Base-by-base conservation (phyloP, 1,284 basidiomycete genomes). In the Cystobasidium pallidum region DNA sequence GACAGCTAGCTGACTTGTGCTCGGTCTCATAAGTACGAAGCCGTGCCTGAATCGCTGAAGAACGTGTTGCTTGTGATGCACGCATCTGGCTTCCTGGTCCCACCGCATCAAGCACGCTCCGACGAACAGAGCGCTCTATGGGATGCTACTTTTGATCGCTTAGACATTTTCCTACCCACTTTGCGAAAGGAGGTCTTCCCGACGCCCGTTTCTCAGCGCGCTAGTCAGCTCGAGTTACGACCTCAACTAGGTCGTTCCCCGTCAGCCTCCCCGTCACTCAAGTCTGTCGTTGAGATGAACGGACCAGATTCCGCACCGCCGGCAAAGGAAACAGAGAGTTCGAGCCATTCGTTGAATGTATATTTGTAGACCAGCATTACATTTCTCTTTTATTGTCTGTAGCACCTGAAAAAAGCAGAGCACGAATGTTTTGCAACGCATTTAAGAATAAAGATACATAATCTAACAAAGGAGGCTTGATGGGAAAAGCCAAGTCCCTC, bases 21-120 rank as follows among this genome's bases (percentile, higher is more conserved):
- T 21, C 24, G 26, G 73, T 62, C n/a, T 3, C 30, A 15, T 11
- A 75, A 94, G 92, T 89, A 90, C 78, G 95, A 99, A 81, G 94
- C 94, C 0, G 86, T 97, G 32, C 92, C 91, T 0, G 96, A 99
- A 82, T 94, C 93, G 6, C 85, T 99, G 76, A 99, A 99, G 83
- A 99, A 99, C 80, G 91, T 97, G 39, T 82, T 99, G 28, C 86
- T 99, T 63, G 96, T 99, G 54, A 95, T 99, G 93, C 89, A 94
- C 78, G 91, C 92, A 0, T 89, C 89, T 0, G 86, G 86, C 3
- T 87, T 95, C 67, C 86, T 98, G 24, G 85, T 92, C 3, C 90
- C 90, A 0, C 89, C 91, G 8, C 83, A 85, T 64, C 84, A 88
- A 72, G 78, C 82, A 47, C 86, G 89, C 57, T 85, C 86, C 61